Percentiles rank a stretch among this genome's conserved stretches.
Conservation (phyloP, 108 stramenopile genomes). For the Skeletonema menzelii region DNA sequence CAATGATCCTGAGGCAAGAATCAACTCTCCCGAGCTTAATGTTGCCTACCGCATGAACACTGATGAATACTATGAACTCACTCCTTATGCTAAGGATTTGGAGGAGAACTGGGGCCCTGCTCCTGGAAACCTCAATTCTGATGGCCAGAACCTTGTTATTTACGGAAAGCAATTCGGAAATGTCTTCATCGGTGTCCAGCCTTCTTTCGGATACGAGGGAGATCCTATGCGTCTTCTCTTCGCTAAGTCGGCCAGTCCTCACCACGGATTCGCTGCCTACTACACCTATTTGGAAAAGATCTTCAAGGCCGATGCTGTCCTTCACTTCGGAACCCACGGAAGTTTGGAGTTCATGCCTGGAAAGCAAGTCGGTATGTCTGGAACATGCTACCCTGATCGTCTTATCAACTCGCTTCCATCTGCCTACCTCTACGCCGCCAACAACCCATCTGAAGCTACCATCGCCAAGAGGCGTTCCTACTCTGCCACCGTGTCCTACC, state of each 20-base stretch:
- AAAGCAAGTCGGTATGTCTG: slow-evolving; percentile 98
- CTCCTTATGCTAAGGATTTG: slow-evolving; percentile 91
- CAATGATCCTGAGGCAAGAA: slow-evolving; percentile 93
- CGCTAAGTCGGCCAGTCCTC: slow-evolving; percentile 96
- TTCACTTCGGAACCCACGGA: slow-evolving; percentile 97
- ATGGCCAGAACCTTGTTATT: slow-evolving; percentile 94
- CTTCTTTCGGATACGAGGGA: slow-evolving; percentile 96
- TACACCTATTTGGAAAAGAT: slow-evolving; percentile 97
- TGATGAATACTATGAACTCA: slow-evolving; percentile 93
- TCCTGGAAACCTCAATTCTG: slow-evolving; percentile 96
- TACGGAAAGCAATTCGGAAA: slow-evolving; percentile 97
- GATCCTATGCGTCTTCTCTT: slow-evolving; percentile 93
- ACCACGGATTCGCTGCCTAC: slow-evolving; percentile 98
- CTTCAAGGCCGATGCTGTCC: slow-evolving; percentile 94
- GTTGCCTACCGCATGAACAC: slow-evolving; percentile 96
- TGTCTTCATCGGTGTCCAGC: slow-evolving; percentile 96
- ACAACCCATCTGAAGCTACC: slow-evolving; percentile 98
- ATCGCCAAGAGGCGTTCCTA: slow-evolving; percentile 97
- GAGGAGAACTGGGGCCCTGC: slow-evolving; percentile 98
- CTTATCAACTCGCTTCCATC: slow-evolving; percentile 95
- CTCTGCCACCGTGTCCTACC: slow-evolving; percentile 95
- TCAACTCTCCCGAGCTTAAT: slow-evolving; percentile 94
- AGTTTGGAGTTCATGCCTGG: slow-evolving; percentile 97
- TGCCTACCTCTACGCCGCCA: slow-evolving; percentile 96
- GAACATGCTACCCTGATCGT: slow-evolving; percentile 97